These are phyloP conservation scores for Aspergillus texensis DNA, from an alignment of 2,329 filamentous ascomycete species.

Conservation along the genomic window DNA sequence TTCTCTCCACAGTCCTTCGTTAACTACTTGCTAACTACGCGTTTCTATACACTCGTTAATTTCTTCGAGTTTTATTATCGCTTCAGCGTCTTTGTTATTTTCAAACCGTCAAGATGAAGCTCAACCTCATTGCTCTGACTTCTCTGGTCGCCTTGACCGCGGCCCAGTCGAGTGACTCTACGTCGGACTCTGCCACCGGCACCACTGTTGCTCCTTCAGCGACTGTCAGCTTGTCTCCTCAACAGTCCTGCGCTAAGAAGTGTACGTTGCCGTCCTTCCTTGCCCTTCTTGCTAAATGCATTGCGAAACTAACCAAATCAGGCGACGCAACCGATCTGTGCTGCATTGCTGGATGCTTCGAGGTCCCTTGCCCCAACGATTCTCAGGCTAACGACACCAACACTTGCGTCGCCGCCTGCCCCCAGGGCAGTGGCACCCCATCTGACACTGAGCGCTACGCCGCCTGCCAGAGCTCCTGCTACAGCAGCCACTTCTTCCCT, in stretches of 20 bases:
- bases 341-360: conserved; percentile 56
- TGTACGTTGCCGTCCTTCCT: conserved; percentile 30
- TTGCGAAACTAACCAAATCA: conserved; percentile 16
- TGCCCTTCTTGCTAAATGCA: background rate
- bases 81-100: conserved; percentile 19
- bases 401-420: conserved; percentile 55
- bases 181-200: conserved; percentile 23
- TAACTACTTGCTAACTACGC: conserved; percentile 8
- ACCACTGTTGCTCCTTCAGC: conserved; percentile 27
- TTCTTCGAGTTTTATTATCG: conserved; percentile 4
- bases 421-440: conserved; percentile 54
- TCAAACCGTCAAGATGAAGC: conserved; percentile 39
- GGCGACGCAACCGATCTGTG: conserved; percentile 51
- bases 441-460: conserved; percentile 50
- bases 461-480: conserved; percentile 54
- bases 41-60: conserved; percentile 12
- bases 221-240: conserved; percentile 36
- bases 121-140: conserved; percentile 47
- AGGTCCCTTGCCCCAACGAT: conserved; percentile 56
- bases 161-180: conserved; percentile 35
- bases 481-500: conserved; percentile 52
- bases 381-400: conserved; percentile 54
- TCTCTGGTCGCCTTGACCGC: conserved; percentile 49
- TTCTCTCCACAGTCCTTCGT: conserved; percentile 13
- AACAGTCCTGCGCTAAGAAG: conserved; percentile 37